Evolutionary conservation across 257 asterid genomes (phyloP), one percentile per base, ranked within the genome.

Genomic region (Rauvolfia tetraphylla): DNA sequence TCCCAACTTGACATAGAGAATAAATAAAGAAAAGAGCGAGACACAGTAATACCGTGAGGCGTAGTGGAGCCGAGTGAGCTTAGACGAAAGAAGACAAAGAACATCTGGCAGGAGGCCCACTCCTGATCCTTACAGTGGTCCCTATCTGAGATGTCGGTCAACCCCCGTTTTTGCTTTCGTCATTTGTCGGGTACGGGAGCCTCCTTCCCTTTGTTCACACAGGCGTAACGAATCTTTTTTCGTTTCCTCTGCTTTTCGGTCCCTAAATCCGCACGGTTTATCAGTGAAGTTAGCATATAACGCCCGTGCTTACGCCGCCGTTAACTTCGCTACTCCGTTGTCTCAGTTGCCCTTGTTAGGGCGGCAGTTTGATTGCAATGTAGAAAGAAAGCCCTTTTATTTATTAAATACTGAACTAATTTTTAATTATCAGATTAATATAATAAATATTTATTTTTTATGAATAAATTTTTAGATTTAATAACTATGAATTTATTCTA

Each of bases 81-180:
- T 46, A 67, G 73, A 10, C 27, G n/a, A 33, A 70, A 72, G 76
- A 71, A 46, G 81, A 72, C 81, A 61, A 72, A 71, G 23, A 41
- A 23, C 73, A 68, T 44, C 61, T 18, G 41, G 71, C 57, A 51
- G 34, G 27, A 29, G 34, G 39, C 77, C 76, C 42, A 58, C 80
- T 58, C 80, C 76, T 77, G 80, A 77, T 59, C 76, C 72, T 7
- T 25, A 22, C 23, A 17, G 61, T 57, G 76, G 81, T 44, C 72
- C 81, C 76, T 25, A 39, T 1, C 9, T 46, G 25, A 34, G 22
- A 62, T 23, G 22, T 23, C 53, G 61, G 81, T 70, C 81, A 77
- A 77, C 81, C 76, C 80, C 49, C 1, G 38, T 10, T 6, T 53
- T 34, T 18, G 25, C 63, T 76, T 68, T 29, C 58, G 68, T 76